phyloP scores from a whole-genome alignment of 2,329 filamentous ascomycete genomes.

The Acarospora socialis region DNA sequence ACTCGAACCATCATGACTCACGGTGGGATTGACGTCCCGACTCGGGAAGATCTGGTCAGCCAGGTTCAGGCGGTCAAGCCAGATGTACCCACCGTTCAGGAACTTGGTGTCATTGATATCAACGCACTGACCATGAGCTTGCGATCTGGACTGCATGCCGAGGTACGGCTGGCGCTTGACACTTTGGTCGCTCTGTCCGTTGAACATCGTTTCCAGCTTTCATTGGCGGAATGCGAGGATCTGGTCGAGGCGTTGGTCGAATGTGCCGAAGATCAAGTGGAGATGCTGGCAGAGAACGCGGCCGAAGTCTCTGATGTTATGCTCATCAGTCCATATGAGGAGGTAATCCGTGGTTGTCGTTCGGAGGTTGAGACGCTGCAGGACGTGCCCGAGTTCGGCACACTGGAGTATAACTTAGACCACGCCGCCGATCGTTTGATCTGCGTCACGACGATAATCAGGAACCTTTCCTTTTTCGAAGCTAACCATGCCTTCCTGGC shows the following conservation, averaged over 20 bases:
- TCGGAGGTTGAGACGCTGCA: slow-evolving; percentile 58
- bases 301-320: slow-evolving; percentile 79
- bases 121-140: slow-evolving; percentile 78
- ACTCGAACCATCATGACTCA: no score
- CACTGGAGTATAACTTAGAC: slow-evolving; percentile 65
- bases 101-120: slow-evolving; percentile 80
- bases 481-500: slow-evolving; percentile 62
- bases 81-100: slow-evolving; percentile 56
- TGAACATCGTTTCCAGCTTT: slow-evolving; percentile 47
- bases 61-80: slow-evolving; percentile 60
- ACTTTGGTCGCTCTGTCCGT: slow-evolving; percentile 60
- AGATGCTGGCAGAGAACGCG: slow-evolving; percentile 69
- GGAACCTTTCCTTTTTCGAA: slow-evolving; percentile 78
- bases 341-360: slow-evolving; percentile 65
- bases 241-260: slow-evolving; percentile 77
- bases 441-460: slow-evolving; percentile 80
- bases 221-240: slow-evolving; percentile 67
- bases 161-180: slow-evolving; percentile 82
- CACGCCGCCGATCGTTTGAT: slow-evolving; percentile 75
- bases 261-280: slow-evolving; percentile 78
- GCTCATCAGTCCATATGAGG: slow-evolving; percentile 72
- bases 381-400: slow-evolving; percentile 60
- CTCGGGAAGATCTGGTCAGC: slow-evolving; percentile 54
- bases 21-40: no score
- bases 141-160: slow-evolving; percentile 75